Base-by-base conservation (phyloP, 2,329 filamentous ascomycete species). In the Trichoderma asperellum region DNA sequence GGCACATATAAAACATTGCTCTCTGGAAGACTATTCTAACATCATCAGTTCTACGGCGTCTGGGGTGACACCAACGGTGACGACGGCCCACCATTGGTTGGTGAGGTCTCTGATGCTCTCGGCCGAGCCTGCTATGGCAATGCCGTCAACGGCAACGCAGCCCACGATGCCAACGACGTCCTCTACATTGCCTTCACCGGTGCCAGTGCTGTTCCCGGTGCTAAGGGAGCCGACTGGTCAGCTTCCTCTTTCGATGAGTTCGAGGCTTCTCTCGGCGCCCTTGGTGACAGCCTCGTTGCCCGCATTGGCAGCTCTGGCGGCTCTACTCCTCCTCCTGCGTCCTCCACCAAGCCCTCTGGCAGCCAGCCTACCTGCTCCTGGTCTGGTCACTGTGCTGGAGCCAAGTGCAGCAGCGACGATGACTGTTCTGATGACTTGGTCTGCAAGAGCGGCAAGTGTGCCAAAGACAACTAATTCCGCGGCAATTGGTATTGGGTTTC, bases 141-240 rank as follows among this genome's bases (percentile, higher is more conserved):
- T 11, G 75, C 73, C 0, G 79, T 89, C 49, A 84, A 77, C 21
- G 87, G 87, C 1, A 68, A 71, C n/a, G 35, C 70, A 1, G 73
- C 64, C 0, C 83, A 88, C 73, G 80, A 81, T 56, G 63, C 60
- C 0, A 73, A 85, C n/a, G 86, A 90, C 73, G 85, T 89, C 0
- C 76, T 90, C 27, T 90, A 87, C 73, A 80, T 90, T 58, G 87
- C 85, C 0, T 90, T 90, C 72, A 81, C 79, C 0, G 87, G 87
- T 0, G 60, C 76, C 0, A 81, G 84, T 10, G 87, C 87, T 0
- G 84, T 88, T 1, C 86, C 86, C 0, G 87, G 87, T 0, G 77
- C 79, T 4, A 76, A 77, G 1, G 82, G 81, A 11, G 87, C 87
- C 0, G 76, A 82, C 24, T 90, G 87, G 87, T 77, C 78, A 4